These are phyloP conservation scores for Pythium plurisporium DNA, from an alignment of 352 stramenopile species.

Conservation along the genomic window DNA sequence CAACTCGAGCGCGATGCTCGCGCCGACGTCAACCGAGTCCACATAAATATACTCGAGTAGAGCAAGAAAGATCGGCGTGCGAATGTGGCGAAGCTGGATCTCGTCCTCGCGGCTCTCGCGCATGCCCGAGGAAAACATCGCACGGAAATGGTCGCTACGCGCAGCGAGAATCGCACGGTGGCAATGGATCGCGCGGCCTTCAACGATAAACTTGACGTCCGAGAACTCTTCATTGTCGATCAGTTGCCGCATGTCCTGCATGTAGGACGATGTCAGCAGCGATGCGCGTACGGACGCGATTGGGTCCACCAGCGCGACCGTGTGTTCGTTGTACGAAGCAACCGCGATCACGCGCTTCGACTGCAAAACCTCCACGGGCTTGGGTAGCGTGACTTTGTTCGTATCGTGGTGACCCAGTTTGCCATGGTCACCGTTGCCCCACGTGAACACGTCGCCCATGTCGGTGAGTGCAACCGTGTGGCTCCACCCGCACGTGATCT, in stretches of 20 bases:
- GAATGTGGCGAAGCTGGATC: slow-evolving; percentile 88
- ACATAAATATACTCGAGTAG: slow-evolving; percentile 97
- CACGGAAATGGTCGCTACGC: slow-evolving; percentile 93
- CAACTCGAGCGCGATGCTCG: slow-evolving; percentile 93
- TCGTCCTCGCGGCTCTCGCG: slow-evolving; percentile 81
- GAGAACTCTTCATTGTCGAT: slow-evolving; percentile 90
- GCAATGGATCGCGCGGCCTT: slow-evolving; percentile 77
- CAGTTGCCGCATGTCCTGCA: slow-evolving; percentile 89
- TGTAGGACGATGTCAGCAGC: slow-evolving; percentile 79
- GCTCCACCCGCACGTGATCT: slow-evolving; percentile 96
- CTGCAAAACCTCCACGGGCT: slow-evolving; percentile 89
- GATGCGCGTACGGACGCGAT: slow-evolving; percentile 71
- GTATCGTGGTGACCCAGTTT: slow-evolving; percentile 94
- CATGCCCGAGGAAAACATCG: slow-evolving; percentile 95
- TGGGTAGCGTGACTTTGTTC: slow-evolving; percentile 93
- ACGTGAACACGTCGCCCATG: slow-evolving; percentile 91
- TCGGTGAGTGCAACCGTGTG: slow-evolving; percentile 94
- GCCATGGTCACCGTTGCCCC: slow-evolving; percentile 91
- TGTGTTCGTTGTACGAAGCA: slow-evolving; percentile 98
- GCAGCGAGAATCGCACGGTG: slow-evolving; percentile 91
- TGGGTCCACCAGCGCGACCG: slow-evolving; percentile 88
- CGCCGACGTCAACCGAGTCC: slow-evolving; percentile 89
- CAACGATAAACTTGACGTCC: slow-evolving; percentile 86
- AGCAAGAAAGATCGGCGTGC: slow-evolving; percentile 90
- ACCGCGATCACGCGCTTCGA: slow-evolving; percentile 93